Evolutionary conservation across 306 rosid genomes (phyloP).

Genomic region (Arachis hypogaea): DNA sequence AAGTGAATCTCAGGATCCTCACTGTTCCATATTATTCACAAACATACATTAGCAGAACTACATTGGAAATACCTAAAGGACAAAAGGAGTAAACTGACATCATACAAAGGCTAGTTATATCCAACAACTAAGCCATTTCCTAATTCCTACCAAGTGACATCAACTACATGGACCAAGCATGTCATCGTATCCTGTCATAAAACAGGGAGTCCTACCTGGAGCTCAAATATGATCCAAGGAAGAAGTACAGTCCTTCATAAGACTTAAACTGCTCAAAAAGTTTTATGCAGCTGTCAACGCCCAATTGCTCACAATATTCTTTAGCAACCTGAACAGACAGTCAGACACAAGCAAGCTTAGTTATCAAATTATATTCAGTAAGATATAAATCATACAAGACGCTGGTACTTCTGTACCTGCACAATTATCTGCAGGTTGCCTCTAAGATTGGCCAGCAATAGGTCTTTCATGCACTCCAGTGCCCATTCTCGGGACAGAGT

Average conservation of each 20-base stretch:
- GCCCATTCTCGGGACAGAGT: constrained; percentile 96
- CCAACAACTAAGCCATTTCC: not conserved
- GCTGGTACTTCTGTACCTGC: constrained; percentile 62
- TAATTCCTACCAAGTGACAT: not conserved
- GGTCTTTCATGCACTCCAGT: constrained; percentile 99
- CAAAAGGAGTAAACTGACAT: constrained; percentile 23
- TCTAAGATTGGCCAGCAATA: constrained; percentile 89
- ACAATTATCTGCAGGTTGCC: constrained; percentile 98
- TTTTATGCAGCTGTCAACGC: constrained; percentile 90
- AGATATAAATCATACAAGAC: constrained; percentile 21
- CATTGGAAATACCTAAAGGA: constrained; percentile 3
- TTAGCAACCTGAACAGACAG: constrained; percentile 80
- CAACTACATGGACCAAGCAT: not conserved
- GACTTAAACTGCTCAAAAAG: constrained; percentile 97
- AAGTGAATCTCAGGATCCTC: constrained; percentile 99
- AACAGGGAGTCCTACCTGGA: constrained; percentile 64
- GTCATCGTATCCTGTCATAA: not conserved
- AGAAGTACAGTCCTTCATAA: constrained; percentile 95
- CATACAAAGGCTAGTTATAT: constrained; percentile 1
- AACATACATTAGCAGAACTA: constrained; percentile 33
- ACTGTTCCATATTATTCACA: constrained; percentile 55
- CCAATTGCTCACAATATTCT: constrained; percentile 98
- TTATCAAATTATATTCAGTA: constrained; percentile 20
- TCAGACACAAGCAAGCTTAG: constrained; percentile 38
- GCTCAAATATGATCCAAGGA: constrained; percentile 95